phyloP scores from a whole-genome alignment of 768 basidiomycete species.

The Russula griseocarnosa region DNA sequence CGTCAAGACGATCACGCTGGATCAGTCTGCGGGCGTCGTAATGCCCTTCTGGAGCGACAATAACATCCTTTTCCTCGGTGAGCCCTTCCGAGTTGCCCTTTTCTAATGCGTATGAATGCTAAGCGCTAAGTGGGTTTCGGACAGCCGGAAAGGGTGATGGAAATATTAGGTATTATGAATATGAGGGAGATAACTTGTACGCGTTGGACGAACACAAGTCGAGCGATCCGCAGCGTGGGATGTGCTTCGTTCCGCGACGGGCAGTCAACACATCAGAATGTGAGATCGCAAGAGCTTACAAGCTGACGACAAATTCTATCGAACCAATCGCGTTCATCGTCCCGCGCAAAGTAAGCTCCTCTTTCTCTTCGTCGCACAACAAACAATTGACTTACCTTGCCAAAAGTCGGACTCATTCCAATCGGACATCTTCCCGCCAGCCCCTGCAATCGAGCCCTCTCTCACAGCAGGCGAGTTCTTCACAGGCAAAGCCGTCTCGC shows the following conservation, averaged over 20 bases:
- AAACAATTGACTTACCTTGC: neutral
- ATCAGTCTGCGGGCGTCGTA: constrained; percentile 87
- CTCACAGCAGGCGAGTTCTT: constrained; percentile 85
- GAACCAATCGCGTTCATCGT: constrained; percentile 96
- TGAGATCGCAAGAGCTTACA: constrained; percentile 94
- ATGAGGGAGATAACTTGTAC: constrained; percentile 78
- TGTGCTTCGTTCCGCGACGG: constrained; percentile 94
- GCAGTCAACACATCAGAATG: constrained; percentile 85
- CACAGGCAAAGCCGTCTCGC: constrained; percentile 70
- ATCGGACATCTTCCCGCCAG: constrained; percentile 94
- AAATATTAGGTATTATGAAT: constrained; percentile 97
- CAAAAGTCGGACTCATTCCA: constrained; percentile 92
- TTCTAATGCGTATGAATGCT: neutral
- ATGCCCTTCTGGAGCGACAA: constrained; percentile 99
- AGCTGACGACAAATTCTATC: constrained; percentile 65
- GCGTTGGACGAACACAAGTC: constrained; percentile 82
- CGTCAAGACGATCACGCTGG: constrained; percentile 73
- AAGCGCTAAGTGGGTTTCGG: neutral
- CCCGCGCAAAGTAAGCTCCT: constrained; percentile 68
- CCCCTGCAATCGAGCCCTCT: constrained; percentile 74
- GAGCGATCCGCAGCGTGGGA: constrained; percentile 89
- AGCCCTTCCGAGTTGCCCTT: constrained; percentile 22
- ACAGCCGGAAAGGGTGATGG: constrained; percentile 57
- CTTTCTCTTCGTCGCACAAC: neutral
- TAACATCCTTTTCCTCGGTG: constrained; percentile 80